phyloP scores from a whole-genome alignment of 2,329 filamentous ascomycete genomes.

The Lecanicillium sp. region DNA sequence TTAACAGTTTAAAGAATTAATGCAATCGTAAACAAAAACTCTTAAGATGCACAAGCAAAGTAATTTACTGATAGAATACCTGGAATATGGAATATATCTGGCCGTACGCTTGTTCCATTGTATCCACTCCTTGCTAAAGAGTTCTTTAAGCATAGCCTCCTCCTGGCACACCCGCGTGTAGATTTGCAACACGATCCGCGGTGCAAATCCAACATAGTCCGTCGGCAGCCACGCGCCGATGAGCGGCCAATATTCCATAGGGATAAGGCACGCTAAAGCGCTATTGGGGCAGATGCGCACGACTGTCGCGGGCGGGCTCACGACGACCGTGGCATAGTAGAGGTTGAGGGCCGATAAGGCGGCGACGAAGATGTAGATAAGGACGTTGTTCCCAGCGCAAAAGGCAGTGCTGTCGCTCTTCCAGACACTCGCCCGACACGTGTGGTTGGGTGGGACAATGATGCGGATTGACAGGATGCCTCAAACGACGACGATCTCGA shows the following conservation, averaged over 20 bases:
- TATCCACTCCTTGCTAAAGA: conserved; percentile 41
- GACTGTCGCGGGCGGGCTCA: not conserved
- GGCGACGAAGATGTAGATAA: not conserved
- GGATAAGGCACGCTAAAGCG: conserved; percentile 28
- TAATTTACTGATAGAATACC: too few relatives aligned
- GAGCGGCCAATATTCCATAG: conserved; percentile 13
- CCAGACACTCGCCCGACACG: not conserved
- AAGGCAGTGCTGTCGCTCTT: conserved; percentile 1
- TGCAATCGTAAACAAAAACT: too few relatives aligned
- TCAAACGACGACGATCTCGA: conserved; percentile 1
- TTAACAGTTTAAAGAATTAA: too few relatives aligned
- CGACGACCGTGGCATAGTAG: not conserved
- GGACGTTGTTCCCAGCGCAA: not conserved
- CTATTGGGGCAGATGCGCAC: conserved; percentile 21
- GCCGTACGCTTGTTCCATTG: conserved; percentile 37
- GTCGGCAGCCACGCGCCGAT: conserved; percentile 4
- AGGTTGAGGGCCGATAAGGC: not conserved
- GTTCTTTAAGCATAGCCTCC: conserved; percentile 37
- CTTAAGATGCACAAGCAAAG: too few relatives aligned
- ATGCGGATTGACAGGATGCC: conserved; percentile 1
- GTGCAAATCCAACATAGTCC: not conserved
- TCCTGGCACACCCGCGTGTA: conserved; percentile 35
- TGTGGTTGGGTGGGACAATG: conserved; percentile 1
- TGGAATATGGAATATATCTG: conserved; percentile 42
- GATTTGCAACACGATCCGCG: conserved; percentile 15